phyloP scores from a whole-genome alignment of 2,329 filamentous ascomycete genomes.

The Teratosphaeria viscida region DNA sequence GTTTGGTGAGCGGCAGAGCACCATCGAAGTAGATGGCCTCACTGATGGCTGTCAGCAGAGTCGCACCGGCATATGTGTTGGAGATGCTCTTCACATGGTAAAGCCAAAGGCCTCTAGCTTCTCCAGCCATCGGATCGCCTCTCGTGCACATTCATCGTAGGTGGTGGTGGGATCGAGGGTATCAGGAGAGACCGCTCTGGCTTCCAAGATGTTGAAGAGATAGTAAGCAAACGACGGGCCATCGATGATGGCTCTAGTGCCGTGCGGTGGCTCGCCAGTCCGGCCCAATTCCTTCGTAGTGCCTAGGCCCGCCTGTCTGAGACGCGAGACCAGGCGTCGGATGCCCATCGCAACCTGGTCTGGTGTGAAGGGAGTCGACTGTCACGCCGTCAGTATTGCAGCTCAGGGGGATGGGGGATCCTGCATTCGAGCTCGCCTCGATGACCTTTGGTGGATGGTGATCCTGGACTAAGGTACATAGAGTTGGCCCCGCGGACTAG shows the following conservation, averaged over 20 bases:
- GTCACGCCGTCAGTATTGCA: not conserved
- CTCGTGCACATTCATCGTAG: constrained; percentile 52
- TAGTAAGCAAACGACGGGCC: constrained; percentile 71
- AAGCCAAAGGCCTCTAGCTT: constrained; percentile 46
- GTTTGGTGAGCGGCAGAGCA: constrained; percentile 59
- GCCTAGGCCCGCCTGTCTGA: constrained; percentile 6
- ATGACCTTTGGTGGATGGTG: too few species aligned
- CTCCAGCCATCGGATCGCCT: constrained; percentile 53
- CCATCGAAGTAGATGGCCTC: constrained; percentile 78
- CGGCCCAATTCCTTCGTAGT: constrained; percentile 1
- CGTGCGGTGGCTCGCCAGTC: constrained; percentile 3
- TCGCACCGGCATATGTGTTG: constrained; percentile 1
- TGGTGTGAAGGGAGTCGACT: not conserved
- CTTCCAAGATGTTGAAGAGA: constrained; percentile 43
- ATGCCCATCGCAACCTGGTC: constrained; percentile 13
- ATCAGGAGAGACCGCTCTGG: not conserved
- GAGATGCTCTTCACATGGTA: constrained; percentile 45
- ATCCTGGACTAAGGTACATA: too few species aligned
- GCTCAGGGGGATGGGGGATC: not conserved
- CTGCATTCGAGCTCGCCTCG: too few species aligned
- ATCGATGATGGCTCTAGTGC: constrained; percentile 49
- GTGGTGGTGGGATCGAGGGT: not conserved
- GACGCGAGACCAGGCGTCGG: constrained; percentile 11
- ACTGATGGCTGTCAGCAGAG: constrained; percentile 29
- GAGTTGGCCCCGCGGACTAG: too few species aligned